Base-by-base conservation (phyloP, 192 early-diverging fungal species). In the Linnemannia schmuckeri region DNA sequence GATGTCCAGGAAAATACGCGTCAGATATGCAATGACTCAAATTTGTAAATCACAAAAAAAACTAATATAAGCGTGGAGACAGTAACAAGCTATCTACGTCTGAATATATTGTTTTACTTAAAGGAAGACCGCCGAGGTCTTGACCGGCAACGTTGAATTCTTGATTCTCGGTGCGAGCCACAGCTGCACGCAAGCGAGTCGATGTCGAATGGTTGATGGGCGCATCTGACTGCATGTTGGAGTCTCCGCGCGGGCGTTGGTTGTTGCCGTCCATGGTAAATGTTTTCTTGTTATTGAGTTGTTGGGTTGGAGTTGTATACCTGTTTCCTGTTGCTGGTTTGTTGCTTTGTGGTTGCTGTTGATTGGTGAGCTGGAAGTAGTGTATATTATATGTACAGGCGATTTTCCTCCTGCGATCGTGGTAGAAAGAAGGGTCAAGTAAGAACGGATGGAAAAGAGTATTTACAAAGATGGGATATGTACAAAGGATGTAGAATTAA, bases 141-240 rank as follows among this genome's bases (percentile, higher is more conserved):
- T 33, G 30, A 10, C 76, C 81, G 7, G 75, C 81, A 6, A 82
- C 44, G 24, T 73, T 82, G 75, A 77, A 77, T 44, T 82, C 81
- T n/a, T 76, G 70, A 33, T 71, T 68, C 20, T 82, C 81, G 3
- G 81, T 71, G 20, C 81, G 81, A 24, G 30, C 17, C 1, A 75
- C 69, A 7, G 74, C 74, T 3, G 37, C 70, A 38, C 81, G 75
- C 66, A 82, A 57, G 57, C 75, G 81, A 9, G 75, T 33, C 20
- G 69, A 68, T n/a, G 24, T 22, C 0, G 74, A n/a, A 0, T 24
- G 40, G 1, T 73, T 55, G 40, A 47, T 12, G 13, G 38, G 15
- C 27, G 47, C 35, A 13, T 74, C 71, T n/a, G 81, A 82, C 52
- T 66, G 75, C 81, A 82, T 82, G 75, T 37, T 77, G 7, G 81